Percentiles rank a stretch among this genome's conserved stretches.
These are phyloP conservation scores for Stenogyne calaminthoides DNA, from an alignment of 305 asterid genomes.

Conservation along the genomic window DNA sequence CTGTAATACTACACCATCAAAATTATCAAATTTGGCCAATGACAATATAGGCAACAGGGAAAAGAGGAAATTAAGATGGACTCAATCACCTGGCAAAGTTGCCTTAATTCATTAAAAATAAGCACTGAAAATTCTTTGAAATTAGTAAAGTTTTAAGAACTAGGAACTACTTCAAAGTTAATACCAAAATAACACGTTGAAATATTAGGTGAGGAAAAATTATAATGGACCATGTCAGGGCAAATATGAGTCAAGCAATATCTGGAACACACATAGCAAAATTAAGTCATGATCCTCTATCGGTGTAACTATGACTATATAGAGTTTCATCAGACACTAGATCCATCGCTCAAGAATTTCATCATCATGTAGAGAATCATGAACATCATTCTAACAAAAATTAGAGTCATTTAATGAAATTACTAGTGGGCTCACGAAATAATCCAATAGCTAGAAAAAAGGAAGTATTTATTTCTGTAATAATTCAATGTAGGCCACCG, in stretches of 20 bases:
- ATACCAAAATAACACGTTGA: no score
- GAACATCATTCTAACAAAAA: neutral
- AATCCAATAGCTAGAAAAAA: neutral
- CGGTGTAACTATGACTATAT: constrained; percentile 88
- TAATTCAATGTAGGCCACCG: constrained; percentile 20
- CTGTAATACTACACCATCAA: neutral
- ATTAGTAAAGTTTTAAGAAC: neutral
- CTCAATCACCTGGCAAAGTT: neutral
- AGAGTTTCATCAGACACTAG: constrained; percentile 55
- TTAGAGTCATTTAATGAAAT: neutral
- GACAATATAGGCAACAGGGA: neutral
- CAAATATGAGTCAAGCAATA: neutral
- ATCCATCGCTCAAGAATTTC: constrained; percentile 49
- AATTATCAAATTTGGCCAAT: neutral
- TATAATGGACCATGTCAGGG: no score
- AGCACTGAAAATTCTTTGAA: neutral
- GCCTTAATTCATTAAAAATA: neutral
- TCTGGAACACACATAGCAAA: neutral
- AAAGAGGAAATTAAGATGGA: neutral
- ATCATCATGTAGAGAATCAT: constrained; percentile 56
- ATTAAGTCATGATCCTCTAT: constrained; percentile 42
- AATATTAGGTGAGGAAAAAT: no score
- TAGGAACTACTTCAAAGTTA: neutral
- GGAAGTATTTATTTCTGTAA: neutral
- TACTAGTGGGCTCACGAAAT: neutral